Percentiles rank a stretch among this genome's conserved stretches.
These are phyloP conservation scores for Mucuna pruriens DNA, from an alignment of 306 rosid species.

Conservation along the genomic window DNA sequence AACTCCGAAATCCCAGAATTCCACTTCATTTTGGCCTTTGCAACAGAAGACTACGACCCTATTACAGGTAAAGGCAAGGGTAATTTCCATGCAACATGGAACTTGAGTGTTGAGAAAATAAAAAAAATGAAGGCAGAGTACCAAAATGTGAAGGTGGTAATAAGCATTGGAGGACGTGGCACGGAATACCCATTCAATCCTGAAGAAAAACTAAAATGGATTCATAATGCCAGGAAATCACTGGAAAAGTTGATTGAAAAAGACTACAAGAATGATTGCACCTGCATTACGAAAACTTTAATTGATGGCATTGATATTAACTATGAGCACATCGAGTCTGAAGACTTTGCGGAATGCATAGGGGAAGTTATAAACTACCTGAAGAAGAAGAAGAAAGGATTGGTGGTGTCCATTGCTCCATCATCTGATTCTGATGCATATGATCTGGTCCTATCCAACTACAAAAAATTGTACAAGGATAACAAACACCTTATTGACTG, in stretches of 20 bases:
- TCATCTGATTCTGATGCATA: not conserved
- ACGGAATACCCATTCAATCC: not conserved
- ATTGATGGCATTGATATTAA: not conserved
- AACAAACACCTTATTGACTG: not conserved
- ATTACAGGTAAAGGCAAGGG: not conserved
- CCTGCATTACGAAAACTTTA: too few relatives aligned
- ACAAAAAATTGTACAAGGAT: not conserved
- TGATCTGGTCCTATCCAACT: too few relatives aligned
- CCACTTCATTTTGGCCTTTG: not conserved
- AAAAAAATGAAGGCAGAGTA: not conserved
- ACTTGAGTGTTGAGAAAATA: not conserved
- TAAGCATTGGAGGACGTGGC: not conserved
- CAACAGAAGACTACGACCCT: not conserved
- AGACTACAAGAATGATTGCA: not conserved
- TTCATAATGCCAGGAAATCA: too few relatives aligned
- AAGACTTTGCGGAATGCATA: not conserved
- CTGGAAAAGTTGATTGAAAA: too few relatives aligned
- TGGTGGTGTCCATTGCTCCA: constrained; percentile 15
- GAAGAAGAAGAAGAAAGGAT: not conserved
- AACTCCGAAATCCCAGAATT: too few relatives aligned
- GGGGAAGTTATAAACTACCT: not conserved
- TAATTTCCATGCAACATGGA: not conserved
- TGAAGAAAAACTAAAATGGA: too few relatives aligned
- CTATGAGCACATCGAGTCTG: not conserved
- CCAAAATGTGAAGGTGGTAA: not conserved